Percentiles rank a stretch among this genome's conserved stretches.
Conservation (phyloP, 306 rosid species). For the Lablab purpureus region DNA sequence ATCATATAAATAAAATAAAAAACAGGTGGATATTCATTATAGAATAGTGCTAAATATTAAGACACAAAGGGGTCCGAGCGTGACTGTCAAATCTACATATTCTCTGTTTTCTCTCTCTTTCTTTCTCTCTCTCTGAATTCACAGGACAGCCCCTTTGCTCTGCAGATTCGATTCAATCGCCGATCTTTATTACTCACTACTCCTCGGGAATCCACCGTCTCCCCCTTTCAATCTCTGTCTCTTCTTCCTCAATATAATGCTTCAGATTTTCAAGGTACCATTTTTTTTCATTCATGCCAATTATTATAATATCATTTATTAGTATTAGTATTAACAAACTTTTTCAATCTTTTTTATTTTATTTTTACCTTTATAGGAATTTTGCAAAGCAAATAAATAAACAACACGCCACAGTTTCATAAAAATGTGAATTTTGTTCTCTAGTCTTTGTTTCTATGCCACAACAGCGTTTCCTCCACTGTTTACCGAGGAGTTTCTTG, state of each 20-base stretch:
- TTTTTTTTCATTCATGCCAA: slow-evolving; percentile 30
- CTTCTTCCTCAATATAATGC: slow-evolving; percentile 67
- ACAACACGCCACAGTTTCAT: slow-evolving; percentile 6
- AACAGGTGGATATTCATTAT: slow-evolving; percentile 54
- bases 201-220: slow-evolving; percentile 71
- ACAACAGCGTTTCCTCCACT: slow-evolving; percentile 15
- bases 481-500: slow-evolving; percentile 17
- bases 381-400: neutral
- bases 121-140: slow-evolving; percentile 53
- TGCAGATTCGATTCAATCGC: slow-evolving; percentile 80
- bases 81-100: slow-evolving; percentile 97
- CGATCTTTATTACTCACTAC: slow-evolving; percentile 59
- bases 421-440: slow-evolving; percentile 45
- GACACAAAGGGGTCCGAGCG: slow-evolving; percentile 67
- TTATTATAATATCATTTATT: neutral
- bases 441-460: slow-evolving; percentile 32
- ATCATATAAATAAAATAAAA: neutral
- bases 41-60: slow-evolving; percentile 54
- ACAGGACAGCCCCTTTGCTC: slow-evolving; percentile 54
- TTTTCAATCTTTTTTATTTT: neutral
- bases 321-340: neutral
- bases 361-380: neutral
- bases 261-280: slow-evolving; percentile 91
- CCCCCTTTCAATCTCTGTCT: slow-evolving; percentile 60
- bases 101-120: slow-evolving; percentile 59